These are phyloP conservation scores for Cruciata laevipes DNA, from an alignment of 257 asterid species.

Conservation along the genomic window DNA sequence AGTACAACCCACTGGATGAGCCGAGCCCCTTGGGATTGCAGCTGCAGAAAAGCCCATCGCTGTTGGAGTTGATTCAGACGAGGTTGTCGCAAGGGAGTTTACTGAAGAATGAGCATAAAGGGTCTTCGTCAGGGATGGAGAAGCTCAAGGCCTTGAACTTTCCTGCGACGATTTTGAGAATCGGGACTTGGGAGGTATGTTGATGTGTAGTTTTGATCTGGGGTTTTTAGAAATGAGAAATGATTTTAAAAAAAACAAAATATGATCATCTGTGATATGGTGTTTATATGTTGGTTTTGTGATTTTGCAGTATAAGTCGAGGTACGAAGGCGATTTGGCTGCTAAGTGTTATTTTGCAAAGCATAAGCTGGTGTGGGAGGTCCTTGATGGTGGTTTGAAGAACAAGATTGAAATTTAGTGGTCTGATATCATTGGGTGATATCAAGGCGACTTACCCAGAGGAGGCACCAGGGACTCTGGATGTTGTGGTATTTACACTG, in stretches of 20 bases:
- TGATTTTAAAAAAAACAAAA: background rate
- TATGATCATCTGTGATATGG: background rate
- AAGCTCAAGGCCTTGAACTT: slow-evolving; percentile 78
- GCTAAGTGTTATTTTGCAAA: slow-evolving; percentile 88
- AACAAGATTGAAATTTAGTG: slow-evolving; percentile 85
- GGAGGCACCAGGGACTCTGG: too few relatives aligned
- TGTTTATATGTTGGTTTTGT: background rate
- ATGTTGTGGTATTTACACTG: too few relatives aligned
- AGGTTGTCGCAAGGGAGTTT: slow-evolving; percentile 41
- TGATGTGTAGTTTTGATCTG: background rate
- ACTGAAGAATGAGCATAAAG: slow-evolving; percentile 37
- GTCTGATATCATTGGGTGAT: slow-evolving; percentile 82
- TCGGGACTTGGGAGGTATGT: slow-evolving; percentile 93
- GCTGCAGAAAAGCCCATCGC: too few relatives aligned
- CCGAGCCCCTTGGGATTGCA: too few relatives aligned
- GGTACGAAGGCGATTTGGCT: slow-evolving; percentile 86
- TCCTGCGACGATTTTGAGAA: slow-evolving; percentile 61
- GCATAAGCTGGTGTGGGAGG: slow-evolving; percentile 96
- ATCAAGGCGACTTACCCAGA: too few relatives aligned
- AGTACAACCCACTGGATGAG: too few relatives aligned
- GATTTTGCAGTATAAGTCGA: slow-evolving; percentile 57
- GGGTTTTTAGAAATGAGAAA: background rate
- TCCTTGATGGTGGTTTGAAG: slow-evolving; percentile 90
- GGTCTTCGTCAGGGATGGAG: slow-evolving; percentile 37
- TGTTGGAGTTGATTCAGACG: slow-evolving; percentile 58